Base-by-base conservation (phyloP, 441 rosid genomes). In the Populus tomentosa region DNA sequence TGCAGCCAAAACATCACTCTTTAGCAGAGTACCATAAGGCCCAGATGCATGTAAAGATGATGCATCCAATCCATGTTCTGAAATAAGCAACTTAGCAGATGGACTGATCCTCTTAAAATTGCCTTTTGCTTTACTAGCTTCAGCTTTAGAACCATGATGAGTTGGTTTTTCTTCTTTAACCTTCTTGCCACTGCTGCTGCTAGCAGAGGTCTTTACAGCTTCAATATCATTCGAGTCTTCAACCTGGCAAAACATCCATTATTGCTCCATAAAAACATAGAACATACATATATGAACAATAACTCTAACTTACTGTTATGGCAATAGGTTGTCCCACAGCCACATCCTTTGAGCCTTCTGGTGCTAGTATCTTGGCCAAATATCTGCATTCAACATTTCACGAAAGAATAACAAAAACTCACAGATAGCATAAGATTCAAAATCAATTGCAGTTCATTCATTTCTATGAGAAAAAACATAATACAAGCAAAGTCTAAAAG, bases 81-180 rank as follows among this genome's bases (percentile, higher is more conserved):
- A 82, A 78, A 96, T 91, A 67, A 96, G 90, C 80, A 90, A 67
- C 79, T 91, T 94, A 69, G 99, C 98, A 33, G 99, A 83, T 70
- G 99, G 97, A 78, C 99, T 96, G 81, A 94, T 91, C 90, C 87
- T 94, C 70, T 90, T 85, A 86, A 94, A 86, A 35, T 82, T 85
- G 67, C 79, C 71, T 78, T 83, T 87, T 76, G 72, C 85, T 69
- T 64, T 87, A 70, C 56, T 74, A 75, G 82, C 80, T 79, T 84
- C 89, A 77, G 53, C 79, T 83, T 86, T 81, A 2, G 86, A 82
- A 72, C 78, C 91, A 64, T 83, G 80, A 81, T 83, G 90, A 64
- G 67, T 78, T 62, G 85, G 74, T 81, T 84, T 83, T 79, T 84
- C 90, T 82, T 82, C 86, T 77, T 88, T 84, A 73, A 75, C 87